A percentile compares a stretch with the other conserved stretches of the same genome.
Conservation (phyloP, 2,329 filamentous ascomycete species). For the Fusarium succisae region DNA sequence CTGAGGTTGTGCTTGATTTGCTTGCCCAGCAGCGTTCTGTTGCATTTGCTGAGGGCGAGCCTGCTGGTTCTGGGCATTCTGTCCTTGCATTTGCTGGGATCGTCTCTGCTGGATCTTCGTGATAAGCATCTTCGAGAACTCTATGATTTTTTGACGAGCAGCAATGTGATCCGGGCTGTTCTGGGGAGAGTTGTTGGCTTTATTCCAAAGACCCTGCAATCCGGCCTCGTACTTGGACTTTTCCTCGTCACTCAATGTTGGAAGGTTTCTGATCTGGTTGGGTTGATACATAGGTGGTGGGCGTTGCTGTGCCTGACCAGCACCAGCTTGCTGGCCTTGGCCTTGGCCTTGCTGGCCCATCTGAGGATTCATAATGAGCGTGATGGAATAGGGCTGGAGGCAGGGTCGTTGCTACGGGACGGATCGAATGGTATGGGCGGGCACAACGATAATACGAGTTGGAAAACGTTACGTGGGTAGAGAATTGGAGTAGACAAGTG, state of each 20-base stretch:
- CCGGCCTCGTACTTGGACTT: constrained; percentile 68
- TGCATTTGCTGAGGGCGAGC: constrained; percentile 37
- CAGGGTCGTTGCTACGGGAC: not conserved
- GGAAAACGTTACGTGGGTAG: not conserved
- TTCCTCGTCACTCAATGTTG: constrained; percentile 63
- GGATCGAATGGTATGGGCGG: not conserved
- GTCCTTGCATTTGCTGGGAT: constrained; percentile 45
- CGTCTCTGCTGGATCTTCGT: constrained; percentile 59
- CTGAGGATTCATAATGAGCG: constrained; percentile 38
- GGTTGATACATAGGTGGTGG: constrained; percentile 59
- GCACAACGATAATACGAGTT: not conserved
- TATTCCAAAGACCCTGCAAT: constrained; percentile 62
- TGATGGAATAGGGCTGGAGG: not conserved
- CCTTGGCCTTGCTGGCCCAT: constrained; percentile 40
- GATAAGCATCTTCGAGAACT: constrained; percentile 68
- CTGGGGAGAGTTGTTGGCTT: constrained; percentile 58
- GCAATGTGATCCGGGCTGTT: constrained; percentile 60
- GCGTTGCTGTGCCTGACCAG: constrained; percentile 36
- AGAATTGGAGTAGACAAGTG: not conserved
- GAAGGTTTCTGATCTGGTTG: constrained; percentile 60
- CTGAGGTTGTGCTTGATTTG: constrained; percentile 35
- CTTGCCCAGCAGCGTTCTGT: constrained; percentile 31
- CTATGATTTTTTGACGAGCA: constrained; percentile 66
- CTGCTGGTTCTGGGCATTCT: constrained; percentile 39
- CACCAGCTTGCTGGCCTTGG: constrained; percentile 39